Base-by-base conservation (phyloP, 2,329 filamentous ascomycete species). In the Arachnopeziza araneosa region DNA sequence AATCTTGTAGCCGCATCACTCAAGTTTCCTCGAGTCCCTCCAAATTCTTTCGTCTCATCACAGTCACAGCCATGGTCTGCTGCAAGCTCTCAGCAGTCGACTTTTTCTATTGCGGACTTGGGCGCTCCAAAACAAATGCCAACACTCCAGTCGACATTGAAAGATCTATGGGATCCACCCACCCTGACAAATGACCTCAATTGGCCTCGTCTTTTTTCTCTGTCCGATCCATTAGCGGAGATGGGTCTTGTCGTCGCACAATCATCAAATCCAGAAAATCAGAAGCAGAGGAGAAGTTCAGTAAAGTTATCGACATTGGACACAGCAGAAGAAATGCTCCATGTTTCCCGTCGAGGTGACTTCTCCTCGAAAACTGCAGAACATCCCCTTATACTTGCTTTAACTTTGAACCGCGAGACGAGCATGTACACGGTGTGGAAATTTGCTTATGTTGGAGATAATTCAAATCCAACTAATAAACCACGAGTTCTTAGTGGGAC, bases 341-440 rank as follows among this genome's bases (percentile, higher is more conserved):
- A 96, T 70, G 82, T 96, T 12, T 91, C 93, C 66, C 76, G 86
- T 21, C 77, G 84, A 32, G 80, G 82, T 58, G 83, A 89, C 54
- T 77, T 84, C 58, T 67, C 65, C 59, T 70, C 67, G 8, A 66
- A 66, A 24, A 67, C 68, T 36, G 69, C 67, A 22, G 76, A 76
- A 53, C 76, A 80, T 30, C 79, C 80, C 21, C 76, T 97, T 24
- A 82, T 89, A 12, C 77, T 98, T 59, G 87, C 91, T 12, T 83
- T 97, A 55, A 97, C 93, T 0, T 79, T 88, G 63, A 96, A 97
- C 70, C 78, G 85, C 58, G 87, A 91, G 65, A 85, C 85, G 2
- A 88, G 85, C 66, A 82, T 86, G 68, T 92, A 96, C 71, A 95
- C 87, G 2, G 80, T 98, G 52, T 98, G 93, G 93, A 87, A 86